Percentiles rank a stretch among this genome's conserved stretches.
Conservation (phyloP, 768 basidiomycete species). For the Chalciporus pseudorubinellus region DNA sequence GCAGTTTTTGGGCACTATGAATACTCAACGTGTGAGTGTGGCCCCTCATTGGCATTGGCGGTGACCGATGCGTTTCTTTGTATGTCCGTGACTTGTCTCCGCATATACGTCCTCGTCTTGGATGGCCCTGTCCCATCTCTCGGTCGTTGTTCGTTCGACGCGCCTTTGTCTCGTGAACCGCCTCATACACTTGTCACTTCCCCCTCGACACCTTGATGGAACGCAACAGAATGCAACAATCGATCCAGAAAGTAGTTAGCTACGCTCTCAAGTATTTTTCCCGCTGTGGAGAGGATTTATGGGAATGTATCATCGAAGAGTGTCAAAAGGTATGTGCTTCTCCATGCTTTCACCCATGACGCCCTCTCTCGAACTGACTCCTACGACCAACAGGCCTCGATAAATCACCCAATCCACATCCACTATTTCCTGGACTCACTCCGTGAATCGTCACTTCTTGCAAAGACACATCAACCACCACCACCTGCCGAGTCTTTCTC, state of each 20-base stretch:
- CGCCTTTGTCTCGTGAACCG: no score
- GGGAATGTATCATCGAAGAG: constrained; percentile 92
- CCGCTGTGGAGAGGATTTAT: constrained; percentile 85
- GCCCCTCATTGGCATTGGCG: no score
- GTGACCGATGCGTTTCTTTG: not conserved
- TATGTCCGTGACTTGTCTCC: no score
- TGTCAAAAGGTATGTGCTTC: constrained; percentile 66
- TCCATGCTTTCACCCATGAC: not conserved
- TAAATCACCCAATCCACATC: constrained; percentile 92
- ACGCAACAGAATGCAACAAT: constrained; percentile 76
- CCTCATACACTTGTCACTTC: no score
- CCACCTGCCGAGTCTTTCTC: constrained; percentile 26
- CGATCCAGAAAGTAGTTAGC: constrained; percentile 83
- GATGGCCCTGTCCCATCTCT: no score
- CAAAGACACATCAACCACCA: constrained; percentile 51
- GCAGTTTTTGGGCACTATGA: constrained; percentile 64
- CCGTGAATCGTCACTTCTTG: constrained; percentile 72
- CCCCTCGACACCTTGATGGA: no score
- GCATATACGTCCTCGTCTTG: not conserved
- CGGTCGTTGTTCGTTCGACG: no score
- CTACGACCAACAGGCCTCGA: constrained; percentile 56
- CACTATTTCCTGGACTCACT: constrained; percentile 88
- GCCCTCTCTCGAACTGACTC: not conserved
- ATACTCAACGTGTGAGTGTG: constrained; percentile 58
- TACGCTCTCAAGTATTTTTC: constrained; percentile 84